Conservation (phyloP, 495 filamentous ascomycete species). For the Cairneyella variabilis region DNA sequence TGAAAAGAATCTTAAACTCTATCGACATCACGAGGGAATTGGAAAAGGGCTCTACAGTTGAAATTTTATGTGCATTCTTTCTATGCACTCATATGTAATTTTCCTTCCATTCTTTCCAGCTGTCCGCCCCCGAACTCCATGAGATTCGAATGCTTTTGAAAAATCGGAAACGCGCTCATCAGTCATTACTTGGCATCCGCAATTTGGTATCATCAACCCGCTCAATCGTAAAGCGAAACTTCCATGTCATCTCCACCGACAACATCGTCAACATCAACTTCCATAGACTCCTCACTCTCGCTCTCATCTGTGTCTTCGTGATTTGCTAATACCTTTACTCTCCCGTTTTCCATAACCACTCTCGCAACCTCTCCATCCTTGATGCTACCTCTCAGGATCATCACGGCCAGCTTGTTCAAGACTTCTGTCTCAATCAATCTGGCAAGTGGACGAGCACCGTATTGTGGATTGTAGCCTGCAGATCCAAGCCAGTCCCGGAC, state of each 20-base stretch:
- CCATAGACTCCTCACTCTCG: constrained; percentile 50
- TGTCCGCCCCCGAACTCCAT: not conserved
- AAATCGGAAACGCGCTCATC: not conserved
- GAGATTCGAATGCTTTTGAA: not conserved
- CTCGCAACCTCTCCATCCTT: constrained; percentile 78
- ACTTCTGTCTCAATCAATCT: constrained; percentile 95
- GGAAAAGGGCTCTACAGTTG: no score
- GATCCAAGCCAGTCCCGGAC: constrained; percentile 87
- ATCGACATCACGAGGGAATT: no score
- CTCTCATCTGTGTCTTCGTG: constrained; percentile 50
- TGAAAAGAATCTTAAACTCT: no score
- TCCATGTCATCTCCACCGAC: constrained; percentile 26
- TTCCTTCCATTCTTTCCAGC: not conserved
- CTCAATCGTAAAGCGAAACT: constrained; percentile 25
- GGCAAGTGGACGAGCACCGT: constrained; percentile 84
- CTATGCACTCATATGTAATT: not conserved
- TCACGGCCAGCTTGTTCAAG: constrained; percentile 84
- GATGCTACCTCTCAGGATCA: constrained; percentile 81
- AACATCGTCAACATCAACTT: constrained; percentile 53
- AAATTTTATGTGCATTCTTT: not conserved
- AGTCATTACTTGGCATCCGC: not conserved
- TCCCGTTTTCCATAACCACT: constrained; percentile 67
- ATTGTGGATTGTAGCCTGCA: constrained; percentile 88
- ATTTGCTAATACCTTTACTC: constrained; percentile 77
- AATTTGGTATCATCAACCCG: constrained; percentile 4